phyloP scores from a whole-genome alignment of 768 basidiomycete species.

The Amanita brunnescens region DNA sequence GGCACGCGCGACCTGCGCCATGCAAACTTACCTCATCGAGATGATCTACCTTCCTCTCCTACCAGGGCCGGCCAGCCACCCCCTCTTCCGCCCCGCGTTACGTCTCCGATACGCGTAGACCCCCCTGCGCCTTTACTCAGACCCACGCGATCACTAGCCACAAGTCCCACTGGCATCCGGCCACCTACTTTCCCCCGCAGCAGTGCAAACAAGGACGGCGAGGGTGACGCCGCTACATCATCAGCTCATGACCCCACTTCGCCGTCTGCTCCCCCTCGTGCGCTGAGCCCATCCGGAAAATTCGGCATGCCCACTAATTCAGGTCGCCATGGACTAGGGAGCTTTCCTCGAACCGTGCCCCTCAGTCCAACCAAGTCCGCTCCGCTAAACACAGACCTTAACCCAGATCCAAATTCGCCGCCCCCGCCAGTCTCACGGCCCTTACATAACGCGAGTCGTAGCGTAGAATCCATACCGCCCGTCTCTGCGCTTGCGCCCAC shows the following conservation, averaged over 20 bases:
- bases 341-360: conserved; percentile 47
- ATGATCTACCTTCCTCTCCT: conserved; percentile 21
- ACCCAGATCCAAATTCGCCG: neutral
- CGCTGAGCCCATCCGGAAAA: neutral
- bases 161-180: conserved; percentile 18
- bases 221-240: neutral
- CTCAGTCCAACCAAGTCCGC: conserved; percentile 28
- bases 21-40: conserved; percentile 53
- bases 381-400: neutral
- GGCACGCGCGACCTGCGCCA: conserved; percentile 68
- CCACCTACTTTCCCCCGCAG: conserved; percentile 22
- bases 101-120: conserved; percentile 19
- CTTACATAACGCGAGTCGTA: conserved; percentile 7
- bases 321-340: conserved; percentile 35
- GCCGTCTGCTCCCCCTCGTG: neutral
- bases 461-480: conserved; percentile 10
- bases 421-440: conserved; percentile 3
- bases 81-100: conserved; percentile 21
- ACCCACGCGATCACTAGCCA: conserved; percentile 22
- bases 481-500: conserved; percentile 19
- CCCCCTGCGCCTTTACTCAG: conserved; percentile 15
- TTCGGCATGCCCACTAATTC: conserved; percentile 28
- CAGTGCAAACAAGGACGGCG: neutral
- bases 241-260: neutral
- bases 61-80: conserved; percentile 12